Evolutionary conservation across 805 yeast species (phyloP).

Genomic region (Citeromyces nyonsensis): DNA sequence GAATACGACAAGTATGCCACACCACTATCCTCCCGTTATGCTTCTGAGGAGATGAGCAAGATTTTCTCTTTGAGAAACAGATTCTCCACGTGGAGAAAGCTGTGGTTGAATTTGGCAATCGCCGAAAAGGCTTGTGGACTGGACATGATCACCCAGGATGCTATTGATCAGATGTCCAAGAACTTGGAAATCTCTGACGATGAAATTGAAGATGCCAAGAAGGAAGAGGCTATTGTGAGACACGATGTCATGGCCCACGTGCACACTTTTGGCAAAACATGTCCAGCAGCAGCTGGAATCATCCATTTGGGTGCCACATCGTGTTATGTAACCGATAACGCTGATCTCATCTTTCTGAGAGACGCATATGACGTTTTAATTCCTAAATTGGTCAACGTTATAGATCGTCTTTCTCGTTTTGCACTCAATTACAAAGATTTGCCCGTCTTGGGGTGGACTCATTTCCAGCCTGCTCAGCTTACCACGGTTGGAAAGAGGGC

Average conservation of each 20-base stretch:
- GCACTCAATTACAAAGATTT: constrained; percentile 87
- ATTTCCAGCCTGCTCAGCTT: constrained; percentile 98
- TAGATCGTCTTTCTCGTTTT: constrained; percentile 75
- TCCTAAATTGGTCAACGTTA: constrained; percentile 92
- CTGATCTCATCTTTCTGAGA: constrained; percentile 90
- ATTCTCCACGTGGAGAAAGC: constrained; percentile 95
- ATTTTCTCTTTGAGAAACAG: constrained; percentile 88
- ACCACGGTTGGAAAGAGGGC: constrained; percentile 98
- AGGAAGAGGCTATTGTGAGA: constrained; percentile 94
- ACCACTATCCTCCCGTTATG: constrained; percentile 92
- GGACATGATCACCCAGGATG: constrained; percentile 75
- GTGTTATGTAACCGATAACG: constrained; percentile 95
- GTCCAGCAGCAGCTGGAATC: constrained; percentile 95
- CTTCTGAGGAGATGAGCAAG: constrained; percentile 92
- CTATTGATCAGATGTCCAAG: constrained; percentile 69
- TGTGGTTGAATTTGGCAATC: constrained; percentile 89
- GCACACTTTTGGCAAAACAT: constrained; percentile 81
- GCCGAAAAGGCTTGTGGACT: constrained; percentile 92
- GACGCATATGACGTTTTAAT: constrained; percentile 89
- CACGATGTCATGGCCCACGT: constrained; percentile 99
- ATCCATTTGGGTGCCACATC: constrained; percentile 98
- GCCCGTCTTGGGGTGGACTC: constrained; percentile 98
- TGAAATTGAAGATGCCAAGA: constrained; percentile 77
- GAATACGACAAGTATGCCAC: constrained; percentile 70
- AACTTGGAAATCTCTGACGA: constrained; percentile 81